Base-by-base conservation (phyloP, 2,329 filamentous ascomycete genomes). In the Penicillium digitatum region DNA sequence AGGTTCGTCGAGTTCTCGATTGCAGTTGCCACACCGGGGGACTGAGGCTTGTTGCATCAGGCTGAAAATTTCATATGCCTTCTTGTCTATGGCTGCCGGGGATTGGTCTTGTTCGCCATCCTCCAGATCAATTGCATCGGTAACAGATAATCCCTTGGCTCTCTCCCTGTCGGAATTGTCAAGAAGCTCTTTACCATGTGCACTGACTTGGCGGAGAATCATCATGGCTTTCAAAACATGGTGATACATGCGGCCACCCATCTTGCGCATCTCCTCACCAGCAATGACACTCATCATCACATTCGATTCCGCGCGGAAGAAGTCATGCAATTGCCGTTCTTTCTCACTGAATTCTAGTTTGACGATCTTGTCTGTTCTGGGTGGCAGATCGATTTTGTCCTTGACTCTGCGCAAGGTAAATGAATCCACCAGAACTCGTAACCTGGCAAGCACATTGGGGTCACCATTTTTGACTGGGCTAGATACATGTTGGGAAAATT, bases 211-310 rank as follows among this genome's bases (percentile, higher is more conserved):
- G 10, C 94, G 89, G 18, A 99, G 82, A 29, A 93, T 87, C 62
- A 95, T 82, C 67, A 99, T 96, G 5, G 90, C 89, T 61, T 94
- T 92, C 57, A 99, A 76, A 44, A 99, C 94, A 64, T 96, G 90
- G 44, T 94, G 92, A 68, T 96, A 96, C n/a, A 89, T 88, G 62
- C 87, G 90, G 39, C 92, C 93, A 38, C 88, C 88, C 48, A 94
- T 79, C 58, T 84, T 83, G 59, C 84, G 87, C 49, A 83, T 83
- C 62, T 82, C 79, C 64, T 85, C 76, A 69, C 84, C 74, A 9
- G 84, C 84, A 61, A 96, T 84, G 2, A 90, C 86, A 57, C 86
- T 83, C 63, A 97, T 86, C 66, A 92, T 87, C 54, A 89, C 87
- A 58, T 87, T 83, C 0, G 92, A 91, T 63, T 94, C 88, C 61